phyloP scores from a whole-genome alignment of 371 early-diverging fungal species.

The Haplosporangium sp. region DNA sequence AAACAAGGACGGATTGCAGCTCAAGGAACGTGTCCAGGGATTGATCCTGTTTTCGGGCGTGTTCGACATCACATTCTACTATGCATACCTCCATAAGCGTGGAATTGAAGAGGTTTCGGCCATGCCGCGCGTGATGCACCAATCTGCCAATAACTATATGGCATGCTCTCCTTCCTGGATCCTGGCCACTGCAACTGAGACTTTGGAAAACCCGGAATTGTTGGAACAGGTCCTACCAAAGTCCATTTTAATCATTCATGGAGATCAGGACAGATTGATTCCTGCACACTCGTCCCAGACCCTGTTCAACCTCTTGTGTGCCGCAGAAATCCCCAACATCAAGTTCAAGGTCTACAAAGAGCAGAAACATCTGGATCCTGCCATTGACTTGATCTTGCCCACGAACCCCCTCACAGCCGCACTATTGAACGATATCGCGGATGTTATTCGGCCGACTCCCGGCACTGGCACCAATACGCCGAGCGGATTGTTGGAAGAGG shows the following conservation, averaged over 20 bases:
- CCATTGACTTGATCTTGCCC: constrained; percentile 49
- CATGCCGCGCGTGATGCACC: constrained; percentile 77
- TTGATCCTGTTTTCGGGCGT: constrained; percentile 72
- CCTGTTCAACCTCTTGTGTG: constrained; percentile 40
- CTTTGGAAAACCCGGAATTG: constrained; percentile 28
- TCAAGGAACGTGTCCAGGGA: constrained; percentile 66
- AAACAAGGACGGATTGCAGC: constrained; percentile 16
- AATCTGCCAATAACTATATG: constrained; percentile 51
- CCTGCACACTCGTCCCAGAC: constrained; percentile 54
- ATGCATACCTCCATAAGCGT: constrained; percentile 67
- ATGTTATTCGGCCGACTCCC: constrained; percentile 31
- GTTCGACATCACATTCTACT: constrained; percentile 75
- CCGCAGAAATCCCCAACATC: constrained; percentile 52
- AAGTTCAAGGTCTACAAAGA: constrained; percentile 55
- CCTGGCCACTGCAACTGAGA: constrained; percentile 27
- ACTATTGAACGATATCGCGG: constrained; percentile 38
- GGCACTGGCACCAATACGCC: constrained; percentile 42
- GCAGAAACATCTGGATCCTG: constrained; percentile 50
- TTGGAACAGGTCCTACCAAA: constrained; percentile 48
- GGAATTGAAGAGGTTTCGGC: constrained; percentile 82
- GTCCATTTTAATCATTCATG: constrained; percentile 49
- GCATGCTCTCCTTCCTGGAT: constrained; percentile 50
- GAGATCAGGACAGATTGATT: constrained; percentile 48
- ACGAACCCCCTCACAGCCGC: constrained; percentile 44
- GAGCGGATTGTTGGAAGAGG: constrained; percentile 27